Percentiles rank a stretch among this genome's conserved stretches.
Conservation (phyloP, 192 early-diverging fungal species). For the Dissophora globulifera region DNA sequence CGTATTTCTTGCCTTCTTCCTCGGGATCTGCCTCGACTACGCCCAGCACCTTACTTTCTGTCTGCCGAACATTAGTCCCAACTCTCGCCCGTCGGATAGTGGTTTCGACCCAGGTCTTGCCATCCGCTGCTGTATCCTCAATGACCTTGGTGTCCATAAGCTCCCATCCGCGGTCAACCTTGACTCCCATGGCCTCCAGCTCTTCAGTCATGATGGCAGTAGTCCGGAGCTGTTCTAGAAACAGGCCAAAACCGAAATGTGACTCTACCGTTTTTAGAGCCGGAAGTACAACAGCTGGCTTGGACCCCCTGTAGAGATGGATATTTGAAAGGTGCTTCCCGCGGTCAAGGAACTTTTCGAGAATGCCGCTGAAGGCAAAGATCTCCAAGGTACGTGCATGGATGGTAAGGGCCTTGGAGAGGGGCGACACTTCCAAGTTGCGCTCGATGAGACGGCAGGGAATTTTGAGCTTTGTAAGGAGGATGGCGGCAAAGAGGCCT, state of each 20-base stretch:
- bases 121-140: background rate
- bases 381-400: constrained; percentile 44
- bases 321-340: background rate
- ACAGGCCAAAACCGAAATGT: constrained; percentile 13
- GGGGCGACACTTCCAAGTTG: constrained; percentile 2
- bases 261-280: background rate
- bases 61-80: constrained; percentile 3
- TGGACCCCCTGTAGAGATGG: constrained; percentile 7
- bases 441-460: constrained; percentile 40
- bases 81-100: constrained; percentile 1
- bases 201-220: constrained; percentile 23
- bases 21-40: constrained; percentile 4
- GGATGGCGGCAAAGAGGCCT: constrained; percentile 39
- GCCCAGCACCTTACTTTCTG: constrained; percentile 2
- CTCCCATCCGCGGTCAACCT: constrained; percentile 46
- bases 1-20: constrained; percentile 8
- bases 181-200: constrained; percentile 21
- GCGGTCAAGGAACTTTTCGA: constrained; percentile 15
- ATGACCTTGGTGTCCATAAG: constrained; percentile 25
- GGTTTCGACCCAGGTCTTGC: constrained; percentile 12
- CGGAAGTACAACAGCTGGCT: background rate
- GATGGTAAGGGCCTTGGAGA: constrained; percentile 30
- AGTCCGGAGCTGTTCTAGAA: constrained; percentile 20
- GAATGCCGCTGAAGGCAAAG: constrained; percentile 17
- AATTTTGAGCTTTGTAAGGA: constrained; percentile 36